Conservation (phyloP, 805 yeast genomes). For the Hanseniaspora occidentalis region DNA sequence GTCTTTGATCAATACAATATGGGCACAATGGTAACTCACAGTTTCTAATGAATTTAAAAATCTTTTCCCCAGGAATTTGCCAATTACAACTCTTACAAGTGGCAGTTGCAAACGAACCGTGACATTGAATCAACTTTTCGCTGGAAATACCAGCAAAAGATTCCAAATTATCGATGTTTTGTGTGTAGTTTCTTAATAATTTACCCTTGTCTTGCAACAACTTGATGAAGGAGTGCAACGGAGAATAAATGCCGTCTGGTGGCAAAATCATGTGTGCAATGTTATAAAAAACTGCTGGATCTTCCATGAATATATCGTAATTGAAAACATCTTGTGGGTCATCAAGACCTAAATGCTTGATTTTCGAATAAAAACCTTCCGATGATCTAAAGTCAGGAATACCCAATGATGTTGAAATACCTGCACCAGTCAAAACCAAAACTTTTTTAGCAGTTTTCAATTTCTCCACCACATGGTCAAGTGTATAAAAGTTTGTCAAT, state of each 20-base stretch:
- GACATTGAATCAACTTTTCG: conserved; percentile 73
- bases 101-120: conserved; percentile 85
- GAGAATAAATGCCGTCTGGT: conserved; percentile 51
- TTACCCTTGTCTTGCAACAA: conserved; percentile 64
- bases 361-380: conserved; percentile 67
- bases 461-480: conserved; percentile 45
- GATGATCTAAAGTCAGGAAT: conserved; percentile 88
- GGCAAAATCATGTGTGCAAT: conserved; percentile 80
- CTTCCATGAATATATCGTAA: conserved; percentile 51
- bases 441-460: conserved; percentile 46
- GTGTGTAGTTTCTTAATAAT: conserved; percentile 75
- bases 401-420: conserved; percentile 80
- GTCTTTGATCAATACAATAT: conserved; percentile 38
- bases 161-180: conserved; percentile 81
- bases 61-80: conserved; percentile 49
- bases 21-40: conserved; percentile 64
- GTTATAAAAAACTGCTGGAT: conserved; percentile 74
- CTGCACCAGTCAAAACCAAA: conserved; percentile 82
- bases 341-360: conserved; percentile 53
- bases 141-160: conserved; percentile 60
- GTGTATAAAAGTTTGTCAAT: conserved; percentile 37
- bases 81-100: conserved; percentile 69
- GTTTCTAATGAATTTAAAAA: conserved; percentile 46
- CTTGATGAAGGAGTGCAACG: conserved; percentile 71
- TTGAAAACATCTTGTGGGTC: conserved; percentile 92